Percentiles rank a stretch among this genome's conserved stretches.
Conservation (phyloP, 1,284 basidiomycete genomes). For the Wolfiporia cocos region DNA sequence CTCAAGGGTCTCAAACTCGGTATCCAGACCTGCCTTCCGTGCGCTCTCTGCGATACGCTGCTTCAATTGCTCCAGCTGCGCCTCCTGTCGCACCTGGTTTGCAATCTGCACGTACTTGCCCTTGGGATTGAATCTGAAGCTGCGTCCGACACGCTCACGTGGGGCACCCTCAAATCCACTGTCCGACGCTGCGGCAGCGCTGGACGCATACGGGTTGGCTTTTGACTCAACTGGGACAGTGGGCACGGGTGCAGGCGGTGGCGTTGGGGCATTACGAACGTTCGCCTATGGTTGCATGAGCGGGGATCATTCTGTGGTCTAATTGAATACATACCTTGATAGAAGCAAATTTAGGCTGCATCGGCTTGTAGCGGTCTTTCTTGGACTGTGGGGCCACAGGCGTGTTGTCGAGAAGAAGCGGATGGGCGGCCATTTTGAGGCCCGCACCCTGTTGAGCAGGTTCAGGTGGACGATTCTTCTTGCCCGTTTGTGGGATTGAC, state of each 20-base stretch:
- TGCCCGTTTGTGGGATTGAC: slow-evolving; percentile 47
- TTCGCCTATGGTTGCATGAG: slow-evolving; percentile 69
- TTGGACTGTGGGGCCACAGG: slow-evolving; percentile 61
- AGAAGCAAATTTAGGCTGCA: slow-evolving; percentile 95
- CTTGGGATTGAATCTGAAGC: slow-evolving; percentile 83
- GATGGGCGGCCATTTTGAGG: slow-evolving; percentile 88
- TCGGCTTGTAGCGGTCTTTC: slow-evolving; percentile 90
- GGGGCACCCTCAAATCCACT: slow-evolving; percentile 66
- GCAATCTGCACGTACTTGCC: slow-evolving; percentile 87
- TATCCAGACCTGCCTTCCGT: slow-evolving; percentile 88
- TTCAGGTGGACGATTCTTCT: slow-evolving; percentile 47
- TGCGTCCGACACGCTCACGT: slow-evolving; percentile 62
- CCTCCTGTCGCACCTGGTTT: slow-evolving; percentile 80
- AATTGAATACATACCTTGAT: slow-evolving; percentile 80
- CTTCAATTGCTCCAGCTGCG: slow-evolving; percentile 87
- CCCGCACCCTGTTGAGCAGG: slow-evolving; percentile 72
- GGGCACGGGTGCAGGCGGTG: slow-evolving; percentile 50
- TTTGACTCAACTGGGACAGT: slow-evolving; percentile 34
- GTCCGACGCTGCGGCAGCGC: slow-evolving; percentile 42
- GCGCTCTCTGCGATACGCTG: slow-evolving; percentile 90
- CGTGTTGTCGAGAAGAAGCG: slow-evolving; percentile 67
- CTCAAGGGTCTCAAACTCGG: slow-evolving; percentile 87
- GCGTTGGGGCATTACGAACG: slow-evolving; percentile 61
- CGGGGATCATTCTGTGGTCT: not conserved
- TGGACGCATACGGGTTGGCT: slow-evolving; percentile 70